Conservation (phyloP, 192 early-diverging fungal genomes). For the Coemansia sp. region DNA sequence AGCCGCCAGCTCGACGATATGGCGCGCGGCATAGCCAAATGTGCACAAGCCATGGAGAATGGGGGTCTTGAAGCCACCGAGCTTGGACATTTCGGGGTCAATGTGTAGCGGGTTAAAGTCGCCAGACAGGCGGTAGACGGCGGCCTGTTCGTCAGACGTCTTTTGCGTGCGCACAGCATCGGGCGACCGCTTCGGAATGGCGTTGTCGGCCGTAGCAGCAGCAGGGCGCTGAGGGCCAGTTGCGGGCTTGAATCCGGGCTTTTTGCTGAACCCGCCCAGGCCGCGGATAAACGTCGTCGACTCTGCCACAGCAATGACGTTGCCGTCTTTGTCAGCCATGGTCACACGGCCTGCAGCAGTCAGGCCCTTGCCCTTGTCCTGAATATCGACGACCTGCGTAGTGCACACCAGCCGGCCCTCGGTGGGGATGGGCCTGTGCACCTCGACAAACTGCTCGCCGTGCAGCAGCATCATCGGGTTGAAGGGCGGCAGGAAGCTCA, state of each 20-base stretch:
- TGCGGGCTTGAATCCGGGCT: constrained; percentile 55
- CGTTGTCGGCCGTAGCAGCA: constrained; percentile 75
- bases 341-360: constrained; percentile 78
- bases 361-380: constrained; percentile 97
- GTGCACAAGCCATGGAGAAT: constrained; percentile 96
- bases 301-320: constrained; percentile 80
- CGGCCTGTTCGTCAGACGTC: constrained; percentile 89
- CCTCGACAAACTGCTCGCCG: constrained; percentile 94
- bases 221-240: constrained; percentile 57
- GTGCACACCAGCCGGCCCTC: constrained; percentile 74
- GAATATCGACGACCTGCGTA: constrained; percentile 81
- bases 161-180: constrained; percentile 83
- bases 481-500: constrained; percentile 62
- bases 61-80: constrained; percentile 95
- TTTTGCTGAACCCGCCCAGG: constrained; percentile 82
- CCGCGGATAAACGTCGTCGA: constrained; percentile 94
- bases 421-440: constrained; percentile 84
- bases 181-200: constrained; percentile 75
- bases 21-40: constrained; percentile 89
- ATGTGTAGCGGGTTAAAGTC: constrained; percentile 98
- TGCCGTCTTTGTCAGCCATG: constrained; percentile 70
- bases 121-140: constrained; percentile 91
- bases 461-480: constrained; percentile 97
- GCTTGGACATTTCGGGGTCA: constrained; percentile 87
- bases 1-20: constrained; percentile 77